Base-by-base conservation (phyloP, 495 filamentous ascomycete species). In the Cercophora samala region DNA sequence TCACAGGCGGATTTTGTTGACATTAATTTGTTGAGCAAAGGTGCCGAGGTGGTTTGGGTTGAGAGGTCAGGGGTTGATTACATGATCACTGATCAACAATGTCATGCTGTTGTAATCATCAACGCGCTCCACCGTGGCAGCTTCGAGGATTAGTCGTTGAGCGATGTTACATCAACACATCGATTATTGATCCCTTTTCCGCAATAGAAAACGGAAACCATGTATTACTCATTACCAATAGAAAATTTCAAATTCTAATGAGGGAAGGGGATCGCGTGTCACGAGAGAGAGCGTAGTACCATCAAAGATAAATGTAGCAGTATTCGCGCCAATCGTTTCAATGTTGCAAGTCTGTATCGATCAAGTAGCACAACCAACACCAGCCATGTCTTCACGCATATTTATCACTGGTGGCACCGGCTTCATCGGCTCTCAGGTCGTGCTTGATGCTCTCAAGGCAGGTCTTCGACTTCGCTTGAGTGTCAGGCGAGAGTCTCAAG, bases 321-420 rank as follows among this genome's bases (percentile, higher is more conserved):
- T 17, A 22, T 19, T 59, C 56, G 22, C 17, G 11, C 17, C 56
- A 59, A 59, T 59, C 19, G 21, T 13, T 5, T n/a, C 5, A 15
- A n/a, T n/a, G 3, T n/a, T 55, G 21, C 53, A 18, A 55, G 53
- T 32, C 17, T 55, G 17, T 13, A 55, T n/a, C 17, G 21, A n/a
- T n/a, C n/a, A n/a, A n/a, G n/a, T n/a, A n/a, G n/a, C n/a, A n/a
- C n/a, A n/a, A n/a, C n/a, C 18, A 55, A 55, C 21, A 58, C 23
- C 54, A 58, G 5, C 29, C 55, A 56, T 23, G 53, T 9, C 64
- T n/a, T 62, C 53, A 1, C 67, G 69, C 18, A 51, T 77, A 54
- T 73, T 81, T 64, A 72, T 79, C 63, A 76, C 75, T 19, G 69
- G 77, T 19, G 69, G 72, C 5, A 76, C 76, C n/a, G 78, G 78